Base-by-base conservation (phyloP, 139 green algal species). In the Zygnema cylindricum region DNA sequence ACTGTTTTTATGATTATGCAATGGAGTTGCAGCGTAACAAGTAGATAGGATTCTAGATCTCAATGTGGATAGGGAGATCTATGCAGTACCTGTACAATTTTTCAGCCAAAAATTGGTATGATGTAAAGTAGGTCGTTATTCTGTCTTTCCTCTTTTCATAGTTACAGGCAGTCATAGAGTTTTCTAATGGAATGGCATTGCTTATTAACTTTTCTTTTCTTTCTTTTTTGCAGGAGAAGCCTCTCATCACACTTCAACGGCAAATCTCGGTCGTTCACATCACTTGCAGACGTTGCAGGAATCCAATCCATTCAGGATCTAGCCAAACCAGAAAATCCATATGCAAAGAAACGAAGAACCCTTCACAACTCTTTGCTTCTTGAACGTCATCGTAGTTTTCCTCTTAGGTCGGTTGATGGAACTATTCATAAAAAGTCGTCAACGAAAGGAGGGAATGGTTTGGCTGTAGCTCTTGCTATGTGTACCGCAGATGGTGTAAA, bases 241-340 rank as follows among this genome's bases (percentile, higher is more conserved):
- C 32, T 89, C 1, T 89, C 84, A 32, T 35, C 41, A 25, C 69
- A 77, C 84, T 89, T 88, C 32, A 43, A 30, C 32, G 84, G 84
- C 38, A 89, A 89, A 49, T 89, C 84, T 43, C 84, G 84, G 49
- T 89, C 84, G 1, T 89, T 89, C 54, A 79, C 75, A 3, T 88
- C 76, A 25, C 84, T 89, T 2, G 84, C 84, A 2, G 84, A 89
- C n/a, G 84, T 89, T 43, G 77, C 76, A 1, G 35, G 25, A n/a
- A 84, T 41, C 40, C 38, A 63, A 49, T 76, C 84, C 76, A 89
- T 89, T 41, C 38, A 89, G n/a, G 76, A 89, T 25, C 84, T 89
- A 1, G 84, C 84, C n/a, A 89, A 89, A 43, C 84, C 84, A 25
- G 77, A 83, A 39, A 85, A 75, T 43, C 16, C 77, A 54, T 69